phyloP scores from a whole-genome alignment of 345 rosid genomes.

The Pseudoturritis turrita region DNA sequence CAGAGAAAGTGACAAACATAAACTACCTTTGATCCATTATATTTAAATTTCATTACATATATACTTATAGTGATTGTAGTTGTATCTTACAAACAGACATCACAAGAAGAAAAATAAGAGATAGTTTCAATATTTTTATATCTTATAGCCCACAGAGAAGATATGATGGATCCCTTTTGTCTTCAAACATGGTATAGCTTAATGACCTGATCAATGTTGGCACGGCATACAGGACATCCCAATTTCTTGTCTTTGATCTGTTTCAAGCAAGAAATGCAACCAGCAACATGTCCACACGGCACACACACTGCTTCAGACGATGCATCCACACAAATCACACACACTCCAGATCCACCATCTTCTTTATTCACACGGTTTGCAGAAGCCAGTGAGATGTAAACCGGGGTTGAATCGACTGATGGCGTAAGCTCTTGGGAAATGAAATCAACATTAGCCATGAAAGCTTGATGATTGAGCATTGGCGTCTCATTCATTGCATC shows the following conservation, averaged over 20 bases:
- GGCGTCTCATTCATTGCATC: not conserved
- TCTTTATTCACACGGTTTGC: slow-evolving; percentile 30
- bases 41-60: no score
- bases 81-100: no score
- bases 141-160: no score
- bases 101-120: not conserved
- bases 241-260: slow-evolving; percentile 39
- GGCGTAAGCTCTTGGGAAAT: no score
- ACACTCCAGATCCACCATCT: slow-evolving; percentile 30
- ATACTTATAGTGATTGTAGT: no score
- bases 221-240: slow-evolving; percentile 23
- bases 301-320: slow-evolving; percentile 77
- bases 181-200: slow-evolving; percentile 53
- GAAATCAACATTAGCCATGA: no score
- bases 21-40: no score
- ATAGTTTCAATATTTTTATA: not conserved
- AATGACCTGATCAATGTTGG: slow-evolving; percentile 23
- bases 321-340: slow-evolving; percentile 78
- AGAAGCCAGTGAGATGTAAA: not conserved
- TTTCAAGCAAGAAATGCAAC: slow-evolving; percentile 77
- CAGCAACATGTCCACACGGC: slow-evolving; percentile 93
- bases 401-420: no score
- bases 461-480: no score
- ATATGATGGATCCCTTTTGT: not conserved
- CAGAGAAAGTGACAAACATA: no score